These are phyloP conservation scores for Mycena amicta DNA, from an alignment of 768 basidiomycete species.

Conservation along the genomic window DNA sequence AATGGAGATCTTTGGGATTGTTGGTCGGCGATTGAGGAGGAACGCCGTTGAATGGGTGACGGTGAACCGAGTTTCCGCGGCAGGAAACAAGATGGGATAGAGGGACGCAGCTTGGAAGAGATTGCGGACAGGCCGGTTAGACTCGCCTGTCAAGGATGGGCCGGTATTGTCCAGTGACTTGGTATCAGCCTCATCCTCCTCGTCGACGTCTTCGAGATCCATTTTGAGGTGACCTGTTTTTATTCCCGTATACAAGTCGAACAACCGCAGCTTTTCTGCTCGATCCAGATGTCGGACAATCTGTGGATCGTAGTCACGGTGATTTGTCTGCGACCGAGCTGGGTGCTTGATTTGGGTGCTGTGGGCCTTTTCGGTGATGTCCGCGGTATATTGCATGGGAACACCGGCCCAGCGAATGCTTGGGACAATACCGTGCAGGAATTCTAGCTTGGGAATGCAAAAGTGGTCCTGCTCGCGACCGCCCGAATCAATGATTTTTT, in stretches of 20 bases:
- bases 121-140: slow-evolving; percentile 3
- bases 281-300: slow-evolving; percentile 25
- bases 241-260: slow-evolving; percentile 20
- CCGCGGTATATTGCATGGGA: slow-evolving; percentile 26
- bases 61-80: slow-evolving; percentile 19
- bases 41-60: slow-evolving; percentile 21
- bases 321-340: slow-evolving; percentile 18
- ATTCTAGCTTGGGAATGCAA: slow-evolving; percentile 35
- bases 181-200: neutral
- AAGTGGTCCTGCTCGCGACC: neutral
- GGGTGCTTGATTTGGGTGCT: slow-evolving; percentile 25
- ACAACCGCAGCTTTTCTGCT: slow-evolving; percentile 17
- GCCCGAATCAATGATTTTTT: slow-evolving; percentile 23
- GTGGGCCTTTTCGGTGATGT: slow-evolving; percentile 28
- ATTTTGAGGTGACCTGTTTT: neutral
- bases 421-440: slow-evolving; percentile 25
- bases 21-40: slow-evolving; percentile 27
- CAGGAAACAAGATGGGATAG: slow-evolving; percentile 1
- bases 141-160: slow-evolving; percentile 3
- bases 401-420: slow-evolving; percentile 26
- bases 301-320: slow-evolving; percentile 24
- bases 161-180: neutral
- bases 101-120: slow-evolving; percentile 7
- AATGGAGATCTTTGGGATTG: slow-evolving; percentile 21
- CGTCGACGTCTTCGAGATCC: neutral